Evolutionary conservation across 1,284 basidiomycete genomes (phyloP).

Genomic region (Uromyces viciae-fabae): DNA sequence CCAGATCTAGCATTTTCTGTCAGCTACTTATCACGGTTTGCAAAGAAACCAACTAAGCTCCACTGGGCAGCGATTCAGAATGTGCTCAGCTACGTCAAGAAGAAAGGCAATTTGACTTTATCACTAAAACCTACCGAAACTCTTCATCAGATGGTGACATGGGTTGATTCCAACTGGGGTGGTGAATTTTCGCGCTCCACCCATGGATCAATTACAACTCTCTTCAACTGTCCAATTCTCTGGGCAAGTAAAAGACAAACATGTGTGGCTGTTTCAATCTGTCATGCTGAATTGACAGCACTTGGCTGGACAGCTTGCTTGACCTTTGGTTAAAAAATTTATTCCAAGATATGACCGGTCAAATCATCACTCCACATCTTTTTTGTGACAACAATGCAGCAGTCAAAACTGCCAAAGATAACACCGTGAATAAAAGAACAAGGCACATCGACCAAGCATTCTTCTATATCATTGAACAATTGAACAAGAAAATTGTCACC

Average conservation of each 20-base stretch:
- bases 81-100: constrained; percentile 2
- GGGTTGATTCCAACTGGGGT: background rate
- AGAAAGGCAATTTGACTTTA: background rate
- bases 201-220: background rate
- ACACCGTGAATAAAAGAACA: no score
- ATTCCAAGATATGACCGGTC: no score
- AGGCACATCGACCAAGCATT: no score
- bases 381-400: no score
- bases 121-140: background rate
- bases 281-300: background rate
- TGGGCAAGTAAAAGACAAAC: background rate
- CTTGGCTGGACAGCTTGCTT: no score
- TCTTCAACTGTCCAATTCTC: background rate
- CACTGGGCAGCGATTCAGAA: constrained; percentile 3
- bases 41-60: background rate
- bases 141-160: no score
- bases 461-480: no score
- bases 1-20: background rate
- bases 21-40: background rate
- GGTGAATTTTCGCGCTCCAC: background rate
- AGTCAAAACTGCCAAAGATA: no score
- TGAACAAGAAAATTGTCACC: no score
- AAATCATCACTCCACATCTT: no score
- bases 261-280: background rate
- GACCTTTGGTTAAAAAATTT: no score